A percentile compares a stretch with the other conserved stretches of the same genome.
Conservation (phyloP, 495 filamentous ascomycete species). For the Hypoxylon cercidicola region DNA sequence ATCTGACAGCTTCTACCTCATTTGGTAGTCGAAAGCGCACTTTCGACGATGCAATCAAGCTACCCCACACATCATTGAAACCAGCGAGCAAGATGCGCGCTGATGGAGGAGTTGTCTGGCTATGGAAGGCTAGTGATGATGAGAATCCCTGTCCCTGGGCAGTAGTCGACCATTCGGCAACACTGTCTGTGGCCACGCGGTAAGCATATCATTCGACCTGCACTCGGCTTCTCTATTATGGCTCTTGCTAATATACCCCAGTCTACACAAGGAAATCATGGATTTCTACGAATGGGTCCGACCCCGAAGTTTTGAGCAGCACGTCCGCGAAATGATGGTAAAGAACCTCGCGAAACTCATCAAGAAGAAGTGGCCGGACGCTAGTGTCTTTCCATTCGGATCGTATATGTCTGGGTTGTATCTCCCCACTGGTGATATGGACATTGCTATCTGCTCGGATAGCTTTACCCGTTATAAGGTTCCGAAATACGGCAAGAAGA, state of each 20-base stretch:
- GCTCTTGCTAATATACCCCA: slow-evolving; percentile 37
- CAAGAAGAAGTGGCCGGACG: slow-evolving; percentile 59
- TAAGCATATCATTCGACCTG: slow-evolving; percentile 51
- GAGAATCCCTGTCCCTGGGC: slow-evolving; percentile 70
- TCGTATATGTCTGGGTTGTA: slow-evolving; percentile 93
- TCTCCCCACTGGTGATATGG: slow-evolving; percentile 91
- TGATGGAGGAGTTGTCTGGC: slow-evolving; percentile 60
- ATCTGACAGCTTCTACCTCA: slow-evolving; percentile 40
- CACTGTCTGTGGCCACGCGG: slow-evolving; percentile 59
- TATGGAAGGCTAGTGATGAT: slow-evolving; percentile 64
- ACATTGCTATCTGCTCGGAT: slow-evolving; percentile 83
- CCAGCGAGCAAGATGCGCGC: slow-evolving; percentile 53
- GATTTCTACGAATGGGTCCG: slow-evolving; percentile 87
- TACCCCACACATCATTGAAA: slow-evolving; percentile 56
- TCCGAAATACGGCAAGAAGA: slow-evolving; percentile 51
- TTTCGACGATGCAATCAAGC: slow-evolving; percentile 73
- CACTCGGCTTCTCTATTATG: slow-evolving; percentile 11
- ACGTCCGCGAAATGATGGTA: slow-evolving; percentile 77
- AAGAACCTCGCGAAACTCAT: slow-evolving; percentile 64
- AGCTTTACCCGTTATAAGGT: slow-evolving; percentile 57
- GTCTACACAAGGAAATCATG: slow-evolving; percentile 87
- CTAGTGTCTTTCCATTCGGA: slow-evolving; percentile 79
- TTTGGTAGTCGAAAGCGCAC: slow-evolving; percentile 73
- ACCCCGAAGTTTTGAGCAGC: slow-evolving; percentile 79
- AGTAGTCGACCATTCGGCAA: slow-evolving; percentile 58